Percentiles rank a stretch among this genome's conserved stretches.
phyloP scores from a whole-genome alignment of 495 filamentous ascomycete genomes.

The Aspergillus campestris region DNA sequence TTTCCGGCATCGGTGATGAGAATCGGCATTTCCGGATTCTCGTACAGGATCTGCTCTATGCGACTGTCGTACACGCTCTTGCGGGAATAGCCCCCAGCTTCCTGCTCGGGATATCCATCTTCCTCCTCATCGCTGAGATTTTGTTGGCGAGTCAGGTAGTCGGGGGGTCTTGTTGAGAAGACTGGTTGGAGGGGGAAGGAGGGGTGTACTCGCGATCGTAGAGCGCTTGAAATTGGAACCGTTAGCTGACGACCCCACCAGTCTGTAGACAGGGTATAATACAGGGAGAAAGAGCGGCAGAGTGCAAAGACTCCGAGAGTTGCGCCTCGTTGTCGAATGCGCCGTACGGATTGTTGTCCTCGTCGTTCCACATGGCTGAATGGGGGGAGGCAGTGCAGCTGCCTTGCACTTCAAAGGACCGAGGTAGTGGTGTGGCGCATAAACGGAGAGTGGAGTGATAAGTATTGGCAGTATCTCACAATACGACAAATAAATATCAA shows the following conservation, averaged over 20 bases:
- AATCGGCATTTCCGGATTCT: slow-evolving; percentile 83
- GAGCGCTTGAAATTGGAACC: slow-evolving; percentile 24
- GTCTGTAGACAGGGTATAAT: slow-evolving; percentile 13
- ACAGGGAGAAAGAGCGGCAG: slow-evolving; percentile 50
- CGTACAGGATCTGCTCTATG: slow-evolving; percentile 92
- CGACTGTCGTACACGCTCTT: slow-evolving; percentile 90
- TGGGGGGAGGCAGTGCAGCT: slow-evolving; percentile 12
- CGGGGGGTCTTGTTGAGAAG: slow-evolving; percentile 46
- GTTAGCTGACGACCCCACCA: too few relatives aligned
- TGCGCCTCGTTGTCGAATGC: slow-evolving; percentile 80
- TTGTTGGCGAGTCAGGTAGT: slow-evolving; percentile 46
- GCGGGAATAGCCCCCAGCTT: slow-evolving; percentile 36
- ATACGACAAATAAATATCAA: neutral
- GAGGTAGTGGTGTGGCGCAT: neutral
- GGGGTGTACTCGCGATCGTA: slow-evolving; percentile 41
- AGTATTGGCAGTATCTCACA: neutral
- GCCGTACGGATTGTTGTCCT: slow-evolving; percentile 90
- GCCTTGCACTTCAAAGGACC: slow-evolving; percentile 3
- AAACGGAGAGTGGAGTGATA: neutral
- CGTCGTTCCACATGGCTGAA: slow-evolving; percentile 63
- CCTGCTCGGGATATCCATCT: slow-evolving; percentile 25
- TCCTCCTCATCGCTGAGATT: slow-evolving; percentile 59
- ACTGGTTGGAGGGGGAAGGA: slow-evolving; percentile 35
- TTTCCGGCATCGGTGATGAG: slow-evolving; percentile 91
- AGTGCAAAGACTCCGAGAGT: slow-evolving; percentile 61